Conservation (phyloP, 176 grass and related monocot species). For the Saccharum spontaneum region DNA sequence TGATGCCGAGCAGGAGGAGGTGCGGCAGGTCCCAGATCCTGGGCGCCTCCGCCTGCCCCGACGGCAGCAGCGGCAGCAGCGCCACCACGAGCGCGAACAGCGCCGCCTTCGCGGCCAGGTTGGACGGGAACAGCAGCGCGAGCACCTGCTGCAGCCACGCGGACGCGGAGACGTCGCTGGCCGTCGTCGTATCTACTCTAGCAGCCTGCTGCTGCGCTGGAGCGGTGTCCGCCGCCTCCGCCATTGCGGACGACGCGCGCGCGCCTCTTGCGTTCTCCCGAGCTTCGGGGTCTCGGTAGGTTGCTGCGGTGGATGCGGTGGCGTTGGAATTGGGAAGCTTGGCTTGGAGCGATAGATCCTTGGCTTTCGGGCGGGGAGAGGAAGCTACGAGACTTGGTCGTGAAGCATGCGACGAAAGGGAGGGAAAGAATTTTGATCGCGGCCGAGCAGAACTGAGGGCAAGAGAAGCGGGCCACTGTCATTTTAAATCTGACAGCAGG, state of each 20-base stretch:
- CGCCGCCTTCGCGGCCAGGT: slow-evolving; percentile 52
- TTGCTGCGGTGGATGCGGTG: neutral
- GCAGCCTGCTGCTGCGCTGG: neutral
- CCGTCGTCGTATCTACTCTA: no score
- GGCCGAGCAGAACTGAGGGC: slow-evolving; percentile 13
- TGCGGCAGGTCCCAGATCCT: slow-evolving; percentile 77
- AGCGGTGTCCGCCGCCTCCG: slow-evolving; percentile 26
- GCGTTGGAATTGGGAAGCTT: neutral
- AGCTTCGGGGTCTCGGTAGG: neutral
- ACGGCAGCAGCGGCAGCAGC: slow-evolving; percentile 55
- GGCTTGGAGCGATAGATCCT: slow-evolving; percentile 31
- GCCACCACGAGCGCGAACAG: slow-evolving; percentile 60
- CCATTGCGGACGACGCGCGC: slow-evolving; percentile 26
- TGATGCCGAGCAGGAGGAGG: slow-evolving; percentile 72
- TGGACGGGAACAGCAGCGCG: slow-evolving; percentile 46
- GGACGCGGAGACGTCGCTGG: neutral
- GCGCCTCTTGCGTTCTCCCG: neutral
- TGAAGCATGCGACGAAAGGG: slow-evolving; percentile 38
- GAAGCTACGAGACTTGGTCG: slow-evolving; percentile 44
- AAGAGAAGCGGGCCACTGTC: neutral
- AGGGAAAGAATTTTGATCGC: slow-evolving; percentile 57
- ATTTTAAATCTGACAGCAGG: slow-evolving; percentile 23
- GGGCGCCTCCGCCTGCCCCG: slow-evolving; percentile 38
- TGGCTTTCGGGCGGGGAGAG: slow-evolving; percentile 45
- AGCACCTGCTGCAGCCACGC: slow-evolving; percentile 31